Evolutionary conservation across 768 basidiomycete species (phyloP).

Genomic region (Serendipita indica): DNA sequence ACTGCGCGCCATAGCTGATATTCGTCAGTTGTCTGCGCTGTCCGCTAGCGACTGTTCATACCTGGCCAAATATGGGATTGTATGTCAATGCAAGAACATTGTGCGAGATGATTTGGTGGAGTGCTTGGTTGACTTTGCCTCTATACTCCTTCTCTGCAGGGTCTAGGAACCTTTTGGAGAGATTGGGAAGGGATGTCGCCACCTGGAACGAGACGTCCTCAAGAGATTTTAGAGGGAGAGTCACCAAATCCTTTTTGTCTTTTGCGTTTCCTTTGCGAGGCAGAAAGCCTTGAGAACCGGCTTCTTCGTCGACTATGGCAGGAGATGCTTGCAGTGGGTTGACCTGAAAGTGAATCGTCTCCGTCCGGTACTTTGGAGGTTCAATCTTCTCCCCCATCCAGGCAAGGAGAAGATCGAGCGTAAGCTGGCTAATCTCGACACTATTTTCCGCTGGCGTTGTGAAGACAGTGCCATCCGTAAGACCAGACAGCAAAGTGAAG

Average conservation of each 20-base stretch:
- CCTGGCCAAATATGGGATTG: constrained; percentile 21
- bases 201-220: not conserved
- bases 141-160: constrained; percentile 17
- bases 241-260: not conserved
- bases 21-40: not conserved
- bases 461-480: constrained; percentile 19
- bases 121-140: constrained; percentile 16
- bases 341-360: constrained; percentile 13
- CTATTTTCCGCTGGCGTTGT: constrained; percentile 14
- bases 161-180: constrained; percentile 17
- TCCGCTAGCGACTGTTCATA: not conserved
- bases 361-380: constrained; percentile 8
- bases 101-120: constrained; percentile 18
- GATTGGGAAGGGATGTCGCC: constrained; percentile 13
- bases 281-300: constrained; percentile 16
- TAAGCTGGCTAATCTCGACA: constrained; percentile 18
- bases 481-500: constrained; percentile 18
- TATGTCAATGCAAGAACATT: constrained; percentile 21
- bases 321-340: constrained; percentile 14
- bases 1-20: constrained; percentile 21
- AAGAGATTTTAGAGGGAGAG: constrained; percentile 3
- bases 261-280: constrained; percentile 11
- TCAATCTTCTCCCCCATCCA: constrained; percentile 19
- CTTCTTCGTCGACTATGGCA: constrained; percentile 15
- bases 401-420: constrained; percentile 19